These are phyloP conservation scores for Globisporangium parvum DNA, from an alignment of 352 stramenopile species.

Conservation along the genomic window DNA sequence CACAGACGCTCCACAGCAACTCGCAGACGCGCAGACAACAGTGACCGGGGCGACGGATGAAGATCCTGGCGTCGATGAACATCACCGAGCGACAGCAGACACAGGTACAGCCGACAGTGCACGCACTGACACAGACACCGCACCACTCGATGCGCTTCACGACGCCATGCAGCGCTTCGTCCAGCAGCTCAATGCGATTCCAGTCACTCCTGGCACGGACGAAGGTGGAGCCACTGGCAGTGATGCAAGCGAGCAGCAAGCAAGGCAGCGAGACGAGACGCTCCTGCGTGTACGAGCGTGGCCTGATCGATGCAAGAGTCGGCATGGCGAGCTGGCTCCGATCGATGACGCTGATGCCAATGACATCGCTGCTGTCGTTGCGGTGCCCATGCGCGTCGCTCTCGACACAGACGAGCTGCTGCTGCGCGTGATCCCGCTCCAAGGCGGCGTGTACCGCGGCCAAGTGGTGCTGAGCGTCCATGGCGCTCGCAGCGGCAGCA, in stretches of 20 bases:
- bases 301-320: background rate
- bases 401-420: slow-evolving; percentile 1
- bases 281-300: background rate
- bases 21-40: too few relatives aligned
- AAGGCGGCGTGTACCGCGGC: slow-evolving; percentile 7
- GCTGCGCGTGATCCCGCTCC: slow-evolving; percentile 1
- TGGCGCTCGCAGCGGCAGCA: background rate
- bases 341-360: background rate
- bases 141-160: background rate
- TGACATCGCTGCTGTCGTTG: background rate
- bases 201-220: background rate
- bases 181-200: background rate
- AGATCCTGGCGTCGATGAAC: too few relatives aligned
- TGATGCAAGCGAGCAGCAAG: background rate
- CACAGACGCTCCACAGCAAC: too few relatives aligned
- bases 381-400: slow-evolving; percentile 1
- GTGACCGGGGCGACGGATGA: too few relatives aligned
- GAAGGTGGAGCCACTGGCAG: background rate
- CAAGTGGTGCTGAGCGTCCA: slow-evolving; percentile 1
- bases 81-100: too few relatives aligned
- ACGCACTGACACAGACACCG: background rate
- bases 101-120: too few relatives aligned
- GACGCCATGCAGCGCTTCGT: background rate
- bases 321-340: too few relatives aligned
- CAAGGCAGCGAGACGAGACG: background rate